These are phyloP conservation scores for Aspergillus sp. DNA, from an alignment of 2,329 filamentous ascomycete genomes.

Conservation along the genomic window DNA sequence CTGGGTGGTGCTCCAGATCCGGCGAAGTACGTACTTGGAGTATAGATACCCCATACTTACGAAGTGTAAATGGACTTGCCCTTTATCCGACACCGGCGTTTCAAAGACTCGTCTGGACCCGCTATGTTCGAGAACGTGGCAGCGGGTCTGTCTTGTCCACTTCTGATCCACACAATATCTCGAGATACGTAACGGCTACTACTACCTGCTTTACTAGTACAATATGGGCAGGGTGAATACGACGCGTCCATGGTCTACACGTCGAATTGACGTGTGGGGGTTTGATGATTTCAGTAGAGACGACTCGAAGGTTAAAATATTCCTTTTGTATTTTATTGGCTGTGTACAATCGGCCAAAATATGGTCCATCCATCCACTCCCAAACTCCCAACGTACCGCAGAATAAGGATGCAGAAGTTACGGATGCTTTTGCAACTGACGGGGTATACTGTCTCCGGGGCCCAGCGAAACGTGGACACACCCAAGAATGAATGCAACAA, in stretches of 20 bases:
- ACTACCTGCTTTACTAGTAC: no score
- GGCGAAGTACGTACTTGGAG: no score
- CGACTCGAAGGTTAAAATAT: neutral
- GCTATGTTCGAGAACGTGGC: conserved; percentile 9
- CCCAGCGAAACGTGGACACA: neutral
- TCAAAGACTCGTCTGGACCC: neutral
- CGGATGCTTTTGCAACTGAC: conserved; percentile 11
- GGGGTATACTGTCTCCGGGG: conserved; percentile 13
- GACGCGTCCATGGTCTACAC: neutral
- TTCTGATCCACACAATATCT: neutral
- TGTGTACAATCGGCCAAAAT: neutral
- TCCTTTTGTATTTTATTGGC: neutral
- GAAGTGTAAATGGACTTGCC: neutral
- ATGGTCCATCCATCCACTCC: neutral
- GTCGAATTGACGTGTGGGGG: neutral
- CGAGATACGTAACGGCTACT: neutral
- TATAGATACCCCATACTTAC: no score
- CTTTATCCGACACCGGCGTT: neutral
- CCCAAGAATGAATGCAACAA: neutral
- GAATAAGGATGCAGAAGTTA: neutral
- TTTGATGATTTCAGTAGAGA: neutral
- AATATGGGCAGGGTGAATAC: neutral
- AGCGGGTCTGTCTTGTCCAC: conserved; percentile 4
- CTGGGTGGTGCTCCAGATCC: no score
- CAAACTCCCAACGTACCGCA: neutral